Evolutionary conservation across 352 stramenopile genomes (phyloP), one percentile per base, ranked within the genome.

Genomic region (Peronospora belbahrii): DNA sequence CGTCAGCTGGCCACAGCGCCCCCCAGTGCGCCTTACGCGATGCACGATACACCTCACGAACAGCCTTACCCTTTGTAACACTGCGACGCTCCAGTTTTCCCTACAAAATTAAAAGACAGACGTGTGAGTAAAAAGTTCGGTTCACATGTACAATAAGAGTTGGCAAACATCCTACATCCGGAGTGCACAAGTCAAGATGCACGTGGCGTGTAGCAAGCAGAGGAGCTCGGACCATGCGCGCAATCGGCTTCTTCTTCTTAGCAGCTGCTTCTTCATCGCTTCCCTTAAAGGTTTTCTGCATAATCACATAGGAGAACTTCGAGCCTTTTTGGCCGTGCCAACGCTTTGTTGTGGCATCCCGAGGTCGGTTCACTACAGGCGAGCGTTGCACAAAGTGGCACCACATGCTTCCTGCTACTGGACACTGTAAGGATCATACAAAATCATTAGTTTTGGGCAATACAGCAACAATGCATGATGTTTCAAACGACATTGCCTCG

Each of bases 321-420:
- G 79, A 82, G 19, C 80, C 78, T 45, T 88, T 84, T 48, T 93
- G 78, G 23, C 78, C 78, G 36, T 88, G 69, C 78, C 78, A 93
- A 48, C 81, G 74, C 75, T 89, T 87, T 1, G 74, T 65, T 10
- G 76, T 88, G 17, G 70, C 65, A 30, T 87, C 76, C 11, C 78
- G 79, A 27, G 81, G 81, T n/a, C 62, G 74, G 31, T 82, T 65
- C 17, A 93, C 78, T 37, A 73, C 62, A 1, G 82, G 82, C 17
- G 80, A 73, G 32, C 82, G 79, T 62, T 94, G 82, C 14, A 88
- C 77, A 49, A 94, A 94, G 44, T 94, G 82, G 28, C 82, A 94
- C 82, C 82, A 94, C 11, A 79, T 88, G 18, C 68, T 78, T 46
- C 77, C 71, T 19, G 52, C 63, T 8, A 71, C 73, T 6, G 82